A percentile compares a stretch with the other conserved stretches of the same genome.
These are phyloP conservation scores for Taphrina confusa DNA, from an alignment of 1,139 yeast species.

Conservation along the genomic window DNA sequence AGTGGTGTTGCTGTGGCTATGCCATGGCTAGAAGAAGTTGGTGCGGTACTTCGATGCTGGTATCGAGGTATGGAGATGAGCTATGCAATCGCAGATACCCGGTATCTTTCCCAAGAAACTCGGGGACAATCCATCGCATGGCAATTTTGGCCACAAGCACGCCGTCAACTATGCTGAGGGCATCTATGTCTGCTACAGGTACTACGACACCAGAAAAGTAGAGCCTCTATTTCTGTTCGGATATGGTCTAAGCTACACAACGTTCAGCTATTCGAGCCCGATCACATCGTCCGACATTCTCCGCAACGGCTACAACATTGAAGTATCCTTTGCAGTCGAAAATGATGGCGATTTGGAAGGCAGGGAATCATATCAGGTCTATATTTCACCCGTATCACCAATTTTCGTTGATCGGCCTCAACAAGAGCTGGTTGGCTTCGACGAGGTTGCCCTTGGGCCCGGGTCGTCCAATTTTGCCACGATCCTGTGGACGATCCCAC, in stretches of 20 bases:
- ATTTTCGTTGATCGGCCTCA: neutral
- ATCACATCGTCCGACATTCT: conserved; percentile 37
- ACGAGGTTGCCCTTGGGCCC: neutral
- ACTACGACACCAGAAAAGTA: conserved; percentile 55
- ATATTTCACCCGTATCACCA: neutral
- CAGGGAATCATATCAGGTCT: neutral
- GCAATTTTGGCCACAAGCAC: conserved; percentile 48
- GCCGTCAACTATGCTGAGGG: conserved; percentile 60
- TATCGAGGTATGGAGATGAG: conserved; percentile 53
- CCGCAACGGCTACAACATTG: neutral
- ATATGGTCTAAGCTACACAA: conserved; percentile 60
- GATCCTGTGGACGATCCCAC: neutral
- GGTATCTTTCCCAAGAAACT: conserved; percentile 57
- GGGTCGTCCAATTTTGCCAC: neutral
- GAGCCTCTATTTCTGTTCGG: conserved; percentile 62
- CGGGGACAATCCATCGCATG: conserved; percentile 45
- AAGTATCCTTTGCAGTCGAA: neutral
- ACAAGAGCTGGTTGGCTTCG: neutral
- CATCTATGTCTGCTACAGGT: conserved; percentile 62
- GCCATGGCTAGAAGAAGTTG: neutral
- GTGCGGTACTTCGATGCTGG: neutral
- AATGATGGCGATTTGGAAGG: neutral
- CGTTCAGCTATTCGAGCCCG: conserved; percentile 48
- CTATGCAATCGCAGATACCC: conserved; percentile 61
- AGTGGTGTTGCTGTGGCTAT: neutral